phyloP scores from a whole-genome alignment of 257 asterid genomes.

The Nicotiana knightiana region DNA sequence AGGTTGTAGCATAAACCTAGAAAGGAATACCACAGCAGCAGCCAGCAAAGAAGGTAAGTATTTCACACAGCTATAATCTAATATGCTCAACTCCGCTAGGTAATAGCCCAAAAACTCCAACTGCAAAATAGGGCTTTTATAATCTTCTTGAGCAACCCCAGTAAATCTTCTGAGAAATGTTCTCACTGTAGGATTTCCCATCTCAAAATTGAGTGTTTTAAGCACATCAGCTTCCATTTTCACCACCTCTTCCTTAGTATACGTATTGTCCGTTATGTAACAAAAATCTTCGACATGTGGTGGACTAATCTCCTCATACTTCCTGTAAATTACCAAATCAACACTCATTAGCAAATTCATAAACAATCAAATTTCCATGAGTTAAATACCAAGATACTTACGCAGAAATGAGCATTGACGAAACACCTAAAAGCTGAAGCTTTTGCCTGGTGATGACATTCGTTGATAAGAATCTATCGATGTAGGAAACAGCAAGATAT shows the following conservation, averaged over 20 bases:
- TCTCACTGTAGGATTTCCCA: constrained; percentile 78
- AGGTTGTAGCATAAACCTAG: constrained; percentile 65
- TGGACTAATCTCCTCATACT: constrained; percentile 84
- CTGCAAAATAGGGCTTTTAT: constrained; percentile 31
- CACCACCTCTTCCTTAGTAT: constrained; percentile 55
- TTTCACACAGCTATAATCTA: constrained; percentile 65
- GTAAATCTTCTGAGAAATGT: constrained; percentile 72
- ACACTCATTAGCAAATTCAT: constrained; percentile 1
- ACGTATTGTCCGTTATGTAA: constrained; percentile 72
- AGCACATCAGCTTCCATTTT: constrained; percentile 86
- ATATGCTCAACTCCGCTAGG: constrained; percentile 69
- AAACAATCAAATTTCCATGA: neutral
- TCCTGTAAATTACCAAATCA: constrained; percentile 32
- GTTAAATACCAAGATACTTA: constrained; percentile 30
- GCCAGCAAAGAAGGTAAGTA: constrained; percentile 84
- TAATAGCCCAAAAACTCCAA: constrained; percentile 81
- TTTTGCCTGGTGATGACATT: constrained; percentile 40
- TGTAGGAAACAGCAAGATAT: constrained; percentile 54
- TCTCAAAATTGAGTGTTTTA: constrained; percentile 60
- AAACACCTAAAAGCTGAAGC: constrained; percentile 93
- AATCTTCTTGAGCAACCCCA: constrained; percentile 48
- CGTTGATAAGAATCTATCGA: constrained; percentile 62
- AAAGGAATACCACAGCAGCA: constrained; percentile 63
- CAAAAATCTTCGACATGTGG: constrained; percentile 77
- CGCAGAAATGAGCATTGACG: constrained; percentile 99